Evolutionary conservation across 371 early-diverging fungal species (phyloP).

Genomic region (Saksenaea vasiformis): DNA sequence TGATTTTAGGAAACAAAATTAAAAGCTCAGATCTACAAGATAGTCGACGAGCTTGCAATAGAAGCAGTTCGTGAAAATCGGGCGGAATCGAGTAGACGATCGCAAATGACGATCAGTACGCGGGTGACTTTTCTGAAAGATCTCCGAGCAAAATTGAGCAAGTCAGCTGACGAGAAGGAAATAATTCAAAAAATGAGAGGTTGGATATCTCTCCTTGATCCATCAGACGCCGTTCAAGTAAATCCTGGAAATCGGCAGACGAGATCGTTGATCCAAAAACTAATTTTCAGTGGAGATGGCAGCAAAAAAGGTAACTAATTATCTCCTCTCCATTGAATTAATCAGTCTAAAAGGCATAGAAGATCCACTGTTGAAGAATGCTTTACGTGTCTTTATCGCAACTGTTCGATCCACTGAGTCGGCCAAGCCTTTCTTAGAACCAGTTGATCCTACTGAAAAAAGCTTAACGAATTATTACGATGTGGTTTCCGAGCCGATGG

Average conservation of each 20-base stretch:
- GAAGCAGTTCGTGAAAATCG: neutral
- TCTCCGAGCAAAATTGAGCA: neutral
- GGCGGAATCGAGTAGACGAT: neutral
- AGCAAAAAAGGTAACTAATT: neutral
- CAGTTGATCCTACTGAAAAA: neutral
- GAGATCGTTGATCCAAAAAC: neutral
- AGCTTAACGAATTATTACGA: neutral
- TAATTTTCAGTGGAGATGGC: neutral
- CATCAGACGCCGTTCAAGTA: neutral
- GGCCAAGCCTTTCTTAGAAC: neutral
- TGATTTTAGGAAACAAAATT: constrained; percentile 9
- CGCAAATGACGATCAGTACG: neutral
- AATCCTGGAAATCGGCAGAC: neutral
- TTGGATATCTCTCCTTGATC: constrained; percentile 1
- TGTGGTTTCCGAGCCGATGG: neutral
- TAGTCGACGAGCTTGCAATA: neutral
- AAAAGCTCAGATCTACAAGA: neutral
- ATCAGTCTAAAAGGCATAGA: neutral
- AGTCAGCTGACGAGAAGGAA: neutral
- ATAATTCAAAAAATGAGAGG: constrained; percentile 1
- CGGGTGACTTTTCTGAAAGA: neutral
- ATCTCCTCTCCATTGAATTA: neutral
- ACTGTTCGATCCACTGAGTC: neutral
- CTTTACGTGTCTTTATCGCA: neutral
- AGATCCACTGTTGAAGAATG: neutral